A percentile compares a stretch with the other conserved stretches of the same genome.
phyloP scores from a whole-genome alignment of 2,329 filamentous ascomycete genomes.

The Plectosphaerella sp. region DNA sequence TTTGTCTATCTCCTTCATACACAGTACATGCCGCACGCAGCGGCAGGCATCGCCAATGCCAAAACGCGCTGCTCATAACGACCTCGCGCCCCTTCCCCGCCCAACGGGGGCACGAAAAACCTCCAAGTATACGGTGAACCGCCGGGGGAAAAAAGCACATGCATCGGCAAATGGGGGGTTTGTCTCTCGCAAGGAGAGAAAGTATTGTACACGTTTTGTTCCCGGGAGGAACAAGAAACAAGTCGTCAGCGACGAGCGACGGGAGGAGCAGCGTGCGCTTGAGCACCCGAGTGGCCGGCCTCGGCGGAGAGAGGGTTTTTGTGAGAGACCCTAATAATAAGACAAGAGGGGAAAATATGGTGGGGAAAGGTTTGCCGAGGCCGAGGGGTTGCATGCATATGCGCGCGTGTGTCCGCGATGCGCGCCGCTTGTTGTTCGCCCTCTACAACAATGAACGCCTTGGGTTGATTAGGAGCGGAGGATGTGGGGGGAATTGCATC shows the following conservation, averaged over 20 bases:
- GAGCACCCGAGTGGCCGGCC: neutral
- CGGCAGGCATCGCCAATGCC: slow-evolving; percentile 5
- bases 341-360: slow-evolving; percentile 9
- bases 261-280: slow-evolving; percentile 8
- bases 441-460: slow-evolving; percentile 11
- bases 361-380: slow-evolving; percentile 7
- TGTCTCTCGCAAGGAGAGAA: slow-evolving; percentile 6
- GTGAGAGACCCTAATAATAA: slow-evolving; percentile 7
- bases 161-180: slow-evolving; percentile 1
- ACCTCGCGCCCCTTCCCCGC: slow-evolving; percentile 6
- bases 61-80: neutral
- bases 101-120: slow-evolving; percentile 8
- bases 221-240: slow-evolving; percentile 4
- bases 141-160: slow-evolving; percentile 5
- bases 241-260: slow-evolving; percentile 3
- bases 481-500: slow-evolving; percentile 6
- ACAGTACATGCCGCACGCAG: slow-evolving; percentile 9
- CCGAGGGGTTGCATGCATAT: neutral
- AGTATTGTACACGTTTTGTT: slow-evolving; percentile 12
- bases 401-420: slow-evolving; percentile 3
- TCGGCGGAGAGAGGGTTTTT: neutral
- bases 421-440: slow-evolving; percentile 7
- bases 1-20: slow-evolving; percentile 13
- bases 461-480: slow-evolving; percentile 17
- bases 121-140: slow-evolving; percentile 3